Evolutionary conservation across 352 stramenopile genomes (phyloP).

Genomic region (Phytopythium cucurbitacearum): DNA sequence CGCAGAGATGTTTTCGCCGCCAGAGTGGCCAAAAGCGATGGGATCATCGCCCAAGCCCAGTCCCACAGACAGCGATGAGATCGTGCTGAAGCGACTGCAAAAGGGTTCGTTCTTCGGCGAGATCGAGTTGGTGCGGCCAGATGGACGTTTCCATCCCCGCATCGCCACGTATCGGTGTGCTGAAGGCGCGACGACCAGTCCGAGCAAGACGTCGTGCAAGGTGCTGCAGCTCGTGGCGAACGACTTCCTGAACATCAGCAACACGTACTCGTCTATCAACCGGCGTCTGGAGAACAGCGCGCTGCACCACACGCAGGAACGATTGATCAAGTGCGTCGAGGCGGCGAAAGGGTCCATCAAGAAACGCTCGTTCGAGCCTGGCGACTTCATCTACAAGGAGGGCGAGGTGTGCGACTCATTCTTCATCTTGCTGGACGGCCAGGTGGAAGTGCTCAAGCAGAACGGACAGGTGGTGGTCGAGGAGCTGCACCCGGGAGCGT

Average conservation of each 20-base stretch:
- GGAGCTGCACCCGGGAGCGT: conserved; percentile 63
- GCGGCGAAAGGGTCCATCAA: conserved; percentile 64
- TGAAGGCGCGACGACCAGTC: conserved; percentile 14
- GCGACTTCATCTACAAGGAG: conserved; percentile 78
- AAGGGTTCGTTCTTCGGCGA: conserved; percentile 80
- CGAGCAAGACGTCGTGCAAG: conserved; percentile 44
- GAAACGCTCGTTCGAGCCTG: conserved; percentile 45
- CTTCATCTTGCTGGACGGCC: conserved; percentile 72
- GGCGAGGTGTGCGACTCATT: conserved; percentile 74
- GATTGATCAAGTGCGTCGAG: conserved; percentile 77
- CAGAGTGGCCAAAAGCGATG: conserved; percentile 19
- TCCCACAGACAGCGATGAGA: conserved; percentile 27
- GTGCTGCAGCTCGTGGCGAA: conserved; percentile 76
- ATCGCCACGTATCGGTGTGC: conserved; percentile 71
- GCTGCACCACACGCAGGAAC: conserved; percentile 57
- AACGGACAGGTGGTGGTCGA: conserved; percentile 69
- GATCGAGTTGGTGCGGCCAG: conserved; percentile 69
- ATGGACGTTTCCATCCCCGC: conserved; percentile 59
- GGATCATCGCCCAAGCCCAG: conserved; percentile 11
- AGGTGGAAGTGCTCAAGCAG: conserved; percentile 68
- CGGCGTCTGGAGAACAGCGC: conserved; percentile 56
- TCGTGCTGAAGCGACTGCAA: conserved; percentile 53
- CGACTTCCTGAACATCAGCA: conserved; percentile 75
- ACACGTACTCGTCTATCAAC: conserved; percentile 70
- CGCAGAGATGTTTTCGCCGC: conserved; percentile 19